phyloP scores from a whole-genome alignment of 768 basidiomycete genomes.

The Hygrophorus russula region DNA sequence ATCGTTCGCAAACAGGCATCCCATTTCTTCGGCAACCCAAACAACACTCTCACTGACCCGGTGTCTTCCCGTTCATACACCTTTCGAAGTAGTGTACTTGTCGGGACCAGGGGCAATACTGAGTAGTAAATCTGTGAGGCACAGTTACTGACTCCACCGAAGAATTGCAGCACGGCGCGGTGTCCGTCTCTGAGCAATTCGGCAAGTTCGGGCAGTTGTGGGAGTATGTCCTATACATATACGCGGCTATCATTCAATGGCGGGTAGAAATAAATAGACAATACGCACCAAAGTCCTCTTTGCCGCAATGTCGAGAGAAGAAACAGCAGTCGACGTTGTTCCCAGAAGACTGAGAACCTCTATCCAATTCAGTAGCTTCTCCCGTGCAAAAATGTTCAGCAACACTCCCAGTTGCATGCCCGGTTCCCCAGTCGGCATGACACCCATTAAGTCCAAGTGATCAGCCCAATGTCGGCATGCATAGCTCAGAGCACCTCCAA shows the following conservation, averaged over 20 bases:
- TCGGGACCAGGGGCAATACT: not conserved
- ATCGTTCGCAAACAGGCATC: not conserved
- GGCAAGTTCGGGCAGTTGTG: not conserved
- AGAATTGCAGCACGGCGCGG: not conserved
- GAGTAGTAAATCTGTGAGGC: not conserved
- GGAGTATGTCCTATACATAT: not conserved
- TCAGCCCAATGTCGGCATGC: constrained; percentile 13
- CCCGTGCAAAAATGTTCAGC: not conserved
- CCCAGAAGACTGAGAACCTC: not conserved
- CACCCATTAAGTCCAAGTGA: constrained; percentile 7
- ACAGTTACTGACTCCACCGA: not conserved
- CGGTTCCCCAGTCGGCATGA: not conserved
- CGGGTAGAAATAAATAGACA: not conserved
- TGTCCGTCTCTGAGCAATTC: not conserved
- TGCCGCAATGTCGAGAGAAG: not conserved
- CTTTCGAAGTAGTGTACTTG: not conserved
- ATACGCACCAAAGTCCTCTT: not conserved
- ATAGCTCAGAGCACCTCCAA: constrained; percentile 6
- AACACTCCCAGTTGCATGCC: not conserved
- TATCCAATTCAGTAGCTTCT: not conserved
- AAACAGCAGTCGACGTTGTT: not conserved
- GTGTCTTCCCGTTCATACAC: not conserved
- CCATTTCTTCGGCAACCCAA: not conserved
- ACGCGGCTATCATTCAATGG: too few species aligned
- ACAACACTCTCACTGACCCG: not conserved